Evolutionary conservation across 345 rosid species (phyloP).

Genomic region (Citrus glauca): DNA sequence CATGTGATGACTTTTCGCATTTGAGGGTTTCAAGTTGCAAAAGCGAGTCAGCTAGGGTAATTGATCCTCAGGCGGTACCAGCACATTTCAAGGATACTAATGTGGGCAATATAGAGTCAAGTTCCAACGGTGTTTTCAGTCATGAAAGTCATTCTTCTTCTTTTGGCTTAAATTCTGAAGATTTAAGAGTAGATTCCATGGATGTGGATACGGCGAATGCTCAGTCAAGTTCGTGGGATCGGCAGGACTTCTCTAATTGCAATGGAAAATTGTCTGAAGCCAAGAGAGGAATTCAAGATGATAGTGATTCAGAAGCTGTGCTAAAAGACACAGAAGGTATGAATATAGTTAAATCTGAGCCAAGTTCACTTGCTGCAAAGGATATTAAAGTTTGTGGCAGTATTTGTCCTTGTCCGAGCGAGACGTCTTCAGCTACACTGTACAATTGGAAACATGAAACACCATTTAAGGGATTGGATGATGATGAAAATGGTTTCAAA

Average conservation of each 20-base stretch:
- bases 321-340: conserved; percentile 4
- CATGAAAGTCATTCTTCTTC: neutral
- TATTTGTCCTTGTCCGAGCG: neutral
- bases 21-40: conserved; percentile 25
- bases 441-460: conserved; percentile 16
- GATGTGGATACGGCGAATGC: conserved; percentile 1
- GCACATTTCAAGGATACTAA: conserved; percentile 9
- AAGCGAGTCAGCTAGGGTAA: conserved; percentile 19
- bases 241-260: conserved; percentile 1
- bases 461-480: conserved; percentile 9
- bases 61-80: conserved; percentile 10
- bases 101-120: conserved; percentile 18
- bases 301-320: conserved; percentile 9
- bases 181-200: conserved; percentile 9
- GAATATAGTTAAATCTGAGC: neutral
- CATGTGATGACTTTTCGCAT: conserved; percentile 18
- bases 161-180: conserved; percentile 8
- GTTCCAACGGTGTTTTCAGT: conserved; percentile 7
- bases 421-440: conserved; percentile 9
- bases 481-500: conserved; percentile 13
- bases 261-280: conserved; percentile 7
- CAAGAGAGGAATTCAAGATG: neutral
- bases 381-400: conserved; percentile 18
- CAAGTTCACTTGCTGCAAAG: conserved; percentile 7
- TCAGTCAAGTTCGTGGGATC: conserved; percentile 7